phyloP scores from a whole-genome alignment of 1,284 basidiomycete genomes.

The Phylloporus sp. region DNA sequence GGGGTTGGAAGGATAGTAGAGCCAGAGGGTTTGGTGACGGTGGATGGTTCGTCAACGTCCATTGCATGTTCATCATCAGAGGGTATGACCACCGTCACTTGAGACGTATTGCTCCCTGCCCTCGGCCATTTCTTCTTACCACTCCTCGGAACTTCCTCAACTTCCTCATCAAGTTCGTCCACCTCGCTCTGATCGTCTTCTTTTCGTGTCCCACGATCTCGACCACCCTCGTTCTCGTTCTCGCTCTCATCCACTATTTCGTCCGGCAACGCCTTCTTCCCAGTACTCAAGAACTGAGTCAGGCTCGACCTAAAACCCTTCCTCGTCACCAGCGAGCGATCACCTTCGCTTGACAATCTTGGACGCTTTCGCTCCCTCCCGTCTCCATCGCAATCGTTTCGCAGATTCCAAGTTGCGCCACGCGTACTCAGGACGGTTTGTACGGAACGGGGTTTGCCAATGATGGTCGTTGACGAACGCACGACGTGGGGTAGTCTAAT shows the following conservation, averaged over 20 bases:
- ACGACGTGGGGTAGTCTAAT: background rate
- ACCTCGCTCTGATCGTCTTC: constrained; percentile 14
- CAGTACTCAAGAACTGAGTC: constrained; percentile 55
- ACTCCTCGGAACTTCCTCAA: background rate
- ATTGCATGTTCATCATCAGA: constrained; percentile 36
- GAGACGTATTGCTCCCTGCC: constrained; percentile 26
- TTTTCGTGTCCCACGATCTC: constrained; percentile 9
- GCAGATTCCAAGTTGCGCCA: constrained; percentile 51
- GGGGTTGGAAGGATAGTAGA: background rate
- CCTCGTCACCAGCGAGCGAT: constrained; percentile 10
- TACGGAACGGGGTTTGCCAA: constrained; percentile 32
- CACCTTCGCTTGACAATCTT: constrained; percentile 17
- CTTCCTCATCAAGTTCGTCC: constrained; percentile 19
- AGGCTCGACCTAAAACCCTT: constrained; percentile 49
- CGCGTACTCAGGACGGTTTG: constrained; percentile 54
- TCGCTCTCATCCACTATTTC: constrained; percentile 27
- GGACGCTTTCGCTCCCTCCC: constrained; percentile 29
- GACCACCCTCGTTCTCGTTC: constrained; percentile 15
- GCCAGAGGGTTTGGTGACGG: constrained; percentile 5
- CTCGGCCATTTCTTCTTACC: constrained; percentile 11
- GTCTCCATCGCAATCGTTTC: constrained; percentile 21
- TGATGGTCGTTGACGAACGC: background rate
- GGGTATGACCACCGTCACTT: constrained; percentile 24
- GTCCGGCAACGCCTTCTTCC: constrained; percentile 37
- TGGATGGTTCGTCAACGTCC: constrained; percentile 28